These are phyloP conservation scores for Neurospora pannonica DNA, from an alignment of 495 filamentous ascomycete species.

Conservation along the genomic window DNA sequence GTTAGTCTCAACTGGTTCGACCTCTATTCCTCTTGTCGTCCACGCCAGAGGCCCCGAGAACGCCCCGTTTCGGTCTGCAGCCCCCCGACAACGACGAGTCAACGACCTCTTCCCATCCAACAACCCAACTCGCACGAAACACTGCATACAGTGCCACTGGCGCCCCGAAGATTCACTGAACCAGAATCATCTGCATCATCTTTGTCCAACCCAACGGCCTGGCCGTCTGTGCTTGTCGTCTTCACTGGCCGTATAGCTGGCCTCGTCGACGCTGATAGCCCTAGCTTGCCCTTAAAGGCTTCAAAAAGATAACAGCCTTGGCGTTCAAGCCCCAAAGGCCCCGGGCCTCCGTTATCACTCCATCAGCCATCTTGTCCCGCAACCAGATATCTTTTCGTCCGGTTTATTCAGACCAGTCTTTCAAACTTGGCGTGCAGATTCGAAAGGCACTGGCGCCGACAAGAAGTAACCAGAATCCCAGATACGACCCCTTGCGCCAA, in stretches of 20 bases:
- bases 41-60: conserved; percentile 8
- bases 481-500: neutral
- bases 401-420: neutral
- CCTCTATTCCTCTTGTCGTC: conserved; percentile 3
- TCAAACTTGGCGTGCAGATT: neutral
- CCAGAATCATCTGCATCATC: conserved; percentile 36
- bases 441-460: neutral
- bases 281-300: neutral
- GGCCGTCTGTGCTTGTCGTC: conserved; percentile 7
- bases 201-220: conserved; percentile 29
- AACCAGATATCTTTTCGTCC: neutral
- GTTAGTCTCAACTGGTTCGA: neutral
- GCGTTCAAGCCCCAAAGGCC: neutral
- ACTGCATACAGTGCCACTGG: conserved; percentile 36
- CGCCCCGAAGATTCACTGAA: conserved; percentile 30
- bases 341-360: neutral
- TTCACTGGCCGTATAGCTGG: conserved; percentile 5
- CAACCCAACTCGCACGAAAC: conserved; percentile 26
- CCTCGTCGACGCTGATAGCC: neutral
- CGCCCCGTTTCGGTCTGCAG: conserved; percentile 24
- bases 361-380: neutral
- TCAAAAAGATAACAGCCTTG: neutral
- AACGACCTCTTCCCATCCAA: conserved; percentile 11
- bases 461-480: neutral
- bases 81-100: conserved; percentile 21